Conservation (phyloP, 176 grass and related monocot species). For the Zea mays region DNA sequence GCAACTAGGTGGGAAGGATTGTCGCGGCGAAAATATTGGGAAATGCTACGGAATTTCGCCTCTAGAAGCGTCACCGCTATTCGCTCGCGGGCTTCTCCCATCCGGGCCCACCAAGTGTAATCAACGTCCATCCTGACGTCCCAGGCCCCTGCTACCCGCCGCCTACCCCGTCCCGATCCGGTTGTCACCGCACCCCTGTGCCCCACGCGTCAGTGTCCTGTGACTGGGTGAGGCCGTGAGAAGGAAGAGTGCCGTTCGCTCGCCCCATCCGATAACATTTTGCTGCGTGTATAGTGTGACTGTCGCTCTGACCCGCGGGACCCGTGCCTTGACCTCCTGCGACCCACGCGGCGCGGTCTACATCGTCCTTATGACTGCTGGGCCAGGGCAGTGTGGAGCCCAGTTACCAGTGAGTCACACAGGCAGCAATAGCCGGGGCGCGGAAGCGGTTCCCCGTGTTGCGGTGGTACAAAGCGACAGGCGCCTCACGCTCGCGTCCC, state of each 20-base stretch:
- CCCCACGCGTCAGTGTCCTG: constrained; percentile 15
- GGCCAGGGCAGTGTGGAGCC: accelerated
- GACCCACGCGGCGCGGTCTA: background rate
- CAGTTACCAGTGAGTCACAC: background rate
- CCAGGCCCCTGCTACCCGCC: no score
- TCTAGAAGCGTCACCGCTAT: no score
- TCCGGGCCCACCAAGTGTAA: no score
- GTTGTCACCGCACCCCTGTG: background rate
- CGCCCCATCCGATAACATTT: constrained; percentile 16
- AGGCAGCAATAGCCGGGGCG: background rate
- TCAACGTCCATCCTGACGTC: no score
- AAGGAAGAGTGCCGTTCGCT: constrained; percentile 11
- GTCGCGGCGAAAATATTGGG: no score
- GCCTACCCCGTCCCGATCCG: no score
- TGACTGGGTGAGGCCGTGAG: background rate
- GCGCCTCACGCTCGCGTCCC: constrained; percentile 39
- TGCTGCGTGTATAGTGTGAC: background rate
- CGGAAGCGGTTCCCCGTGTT: background rate
- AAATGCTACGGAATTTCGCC: no score
- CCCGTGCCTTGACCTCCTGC: background rate
- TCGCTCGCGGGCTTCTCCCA: no score
- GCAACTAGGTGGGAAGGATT: no score
- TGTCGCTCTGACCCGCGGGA: constrained; percentile 1
- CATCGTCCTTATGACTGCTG: accelerated
- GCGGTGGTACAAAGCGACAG: constrained; percentile 30